These are phyloP conservation scores for Polychaeton citri DNA, from an alignment of 2,329 filamentous ascomycete genomes.

Conservation along the genomic window DNA sequence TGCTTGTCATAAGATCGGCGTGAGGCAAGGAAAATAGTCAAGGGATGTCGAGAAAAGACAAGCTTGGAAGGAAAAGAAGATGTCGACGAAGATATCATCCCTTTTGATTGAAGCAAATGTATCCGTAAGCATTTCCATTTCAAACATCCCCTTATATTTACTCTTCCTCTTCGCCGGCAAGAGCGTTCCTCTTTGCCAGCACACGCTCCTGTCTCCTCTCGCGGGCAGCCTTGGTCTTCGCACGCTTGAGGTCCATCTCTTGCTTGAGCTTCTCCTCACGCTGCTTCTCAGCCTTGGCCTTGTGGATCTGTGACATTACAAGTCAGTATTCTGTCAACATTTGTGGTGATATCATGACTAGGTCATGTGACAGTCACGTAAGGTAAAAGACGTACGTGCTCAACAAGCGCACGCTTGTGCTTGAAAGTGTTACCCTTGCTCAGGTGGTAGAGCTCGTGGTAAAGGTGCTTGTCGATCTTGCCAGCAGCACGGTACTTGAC, in stretches of 20 bases:
- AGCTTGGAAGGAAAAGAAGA: no score
- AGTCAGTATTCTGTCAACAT: slow-evolving; percentile 7
- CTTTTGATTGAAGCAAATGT: slow-evolving; percentile 1
- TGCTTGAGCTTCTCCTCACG: slow-evolving; percentile 95
- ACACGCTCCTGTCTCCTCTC: slow-evolving; percentile 94
- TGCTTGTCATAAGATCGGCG: no score
- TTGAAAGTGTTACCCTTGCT: slow-evolving; percentile 99
- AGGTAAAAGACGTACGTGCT: slow-evolving; percentile 70
- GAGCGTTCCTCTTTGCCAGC: slow-evolving; percentile 76
- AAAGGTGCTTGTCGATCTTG: slow-evolving; percentile 99
- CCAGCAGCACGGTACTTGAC: slow-evolving; percentile 99
- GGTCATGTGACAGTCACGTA: slow-evolving; percentile 18
- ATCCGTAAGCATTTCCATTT: not conserved
- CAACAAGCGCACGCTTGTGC: slow-evolving; percentile 99
- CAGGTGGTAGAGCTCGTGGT: slow-evolving; percentile 99
- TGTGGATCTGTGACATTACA: slow-evolving; percentile 65
- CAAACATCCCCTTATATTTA: slow-evolving; percentile 14
- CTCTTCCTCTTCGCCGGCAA: slow-evolving; percentile 56
- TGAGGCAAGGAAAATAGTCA: no score
- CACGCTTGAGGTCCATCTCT: slow-evolving; percentile 99
- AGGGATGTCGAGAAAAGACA: no score
- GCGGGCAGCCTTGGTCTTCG: slow-evolving; percentile 99
- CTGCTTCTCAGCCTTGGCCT: slow-evolving; percentile 98
- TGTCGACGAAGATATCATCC: not conserved
- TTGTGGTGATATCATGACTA: slow-evolving; percentile 11